phyloP scores from a whole-genome alignment of 106 monocot species.

The Cymbidium sinense region DNA sequence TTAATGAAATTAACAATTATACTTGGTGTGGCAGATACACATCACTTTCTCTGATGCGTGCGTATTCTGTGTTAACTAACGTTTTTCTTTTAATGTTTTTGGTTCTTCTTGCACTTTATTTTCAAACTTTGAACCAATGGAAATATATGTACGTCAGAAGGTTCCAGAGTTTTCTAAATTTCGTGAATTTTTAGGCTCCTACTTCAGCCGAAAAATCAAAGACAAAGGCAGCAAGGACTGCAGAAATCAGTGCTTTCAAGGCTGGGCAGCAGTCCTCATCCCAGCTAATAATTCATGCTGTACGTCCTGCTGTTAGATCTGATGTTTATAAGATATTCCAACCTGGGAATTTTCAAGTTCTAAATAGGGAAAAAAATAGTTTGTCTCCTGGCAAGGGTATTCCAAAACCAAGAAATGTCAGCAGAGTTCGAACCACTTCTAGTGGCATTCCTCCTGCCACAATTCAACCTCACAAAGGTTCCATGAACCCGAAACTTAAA shows the following conservation, averaged over 20 bases:
- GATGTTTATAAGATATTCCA: constrained; percentile 53
- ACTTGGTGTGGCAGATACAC: neutral
- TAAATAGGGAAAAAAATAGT: constrained; percentile 56
- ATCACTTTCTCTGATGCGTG: neutral
- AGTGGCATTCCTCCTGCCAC: constrained; percentile 3
- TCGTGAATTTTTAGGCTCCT: constrained; percentile 21
- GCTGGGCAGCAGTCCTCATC: constrained; percentile 21
- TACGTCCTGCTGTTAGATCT: constrained; percentile 26
- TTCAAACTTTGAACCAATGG: neutral
- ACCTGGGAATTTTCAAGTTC: constrained; percentile 63
- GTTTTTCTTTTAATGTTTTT: neutral
- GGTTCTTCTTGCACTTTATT: neutral
- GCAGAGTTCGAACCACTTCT: constrained; percentile 20
- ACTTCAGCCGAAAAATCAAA: constrained; percentile 52
- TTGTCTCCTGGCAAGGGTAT: constrained; percentile 29
- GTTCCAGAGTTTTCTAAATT: neutral
- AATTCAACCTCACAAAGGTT: constrained; percentile 17
- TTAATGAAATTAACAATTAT: neutral
- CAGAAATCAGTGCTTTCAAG: constrained; percentile 27
- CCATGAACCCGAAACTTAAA: constrained; percentile 14
- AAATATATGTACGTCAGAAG: neutral
- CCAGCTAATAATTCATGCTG: constrained; percentile 18
- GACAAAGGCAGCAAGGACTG: constrained; percentile 30
- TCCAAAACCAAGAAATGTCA: constrained; percentile 7
- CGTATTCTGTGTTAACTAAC: neutral